These are phyloP conservation scores for Rubroshorea leprosula DNA, from an alignment of 345 rosid genomes.

Conservation along the genomic window DNA sequence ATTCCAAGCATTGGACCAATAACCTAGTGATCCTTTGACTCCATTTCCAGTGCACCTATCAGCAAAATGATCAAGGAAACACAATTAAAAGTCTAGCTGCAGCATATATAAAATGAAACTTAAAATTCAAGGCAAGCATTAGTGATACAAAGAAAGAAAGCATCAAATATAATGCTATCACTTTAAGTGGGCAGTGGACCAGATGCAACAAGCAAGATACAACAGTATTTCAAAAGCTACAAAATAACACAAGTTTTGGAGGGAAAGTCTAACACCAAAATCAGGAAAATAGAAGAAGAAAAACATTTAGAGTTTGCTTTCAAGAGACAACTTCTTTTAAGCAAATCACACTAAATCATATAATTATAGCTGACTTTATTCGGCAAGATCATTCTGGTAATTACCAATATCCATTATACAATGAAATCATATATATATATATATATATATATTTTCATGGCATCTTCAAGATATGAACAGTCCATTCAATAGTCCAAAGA, in stretches of 20 bases:
- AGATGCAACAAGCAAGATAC: not conserved
- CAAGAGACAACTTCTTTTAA: too few species aligned
- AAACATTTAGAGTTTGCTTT: slow-evolving; percentile 2
- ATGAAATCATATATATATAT: too few species aligned
- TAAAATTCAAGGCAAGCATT: slow-evolving; percentile 1
- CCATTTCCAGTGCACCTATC: slow-evolving; percentile 99
- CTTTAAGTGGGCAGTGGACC: not conserved
- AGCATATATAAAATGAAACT: not conserved
- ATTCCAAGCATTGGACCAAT: slow-evolving; percentile 93
- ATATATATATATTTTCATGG: too few species aligned
- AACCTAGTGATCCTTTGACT: slow-evolving; percentile 88
- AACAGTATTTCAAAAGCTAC: not conserved
- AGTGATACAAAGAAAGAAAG: not conserved
- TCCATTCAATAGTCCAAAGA: too few species aligned
- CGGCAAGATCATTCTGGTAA: too few species aligned
- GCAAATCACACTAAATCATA: not conserved
- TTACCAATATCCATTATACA: too few species aligned
- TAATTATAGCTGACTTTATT: too few species aligned
- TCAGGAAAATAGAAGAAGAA: not conserved
- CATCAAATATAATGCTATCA: not conserved
- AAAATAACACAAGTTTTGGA: not conserved
- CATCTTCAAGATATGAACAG: too few species aligned
- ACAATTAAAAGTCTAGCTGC: not conserved
- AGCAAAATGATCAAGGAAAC: slow-evolving; percentile 15
- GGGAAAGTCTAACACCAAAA: slow-evolving; percentile 3